Base-by-base conservation (phyloP, 2,329 filamentous ascomycete species). In the Sclerotiophoma versabilis region DNA sequence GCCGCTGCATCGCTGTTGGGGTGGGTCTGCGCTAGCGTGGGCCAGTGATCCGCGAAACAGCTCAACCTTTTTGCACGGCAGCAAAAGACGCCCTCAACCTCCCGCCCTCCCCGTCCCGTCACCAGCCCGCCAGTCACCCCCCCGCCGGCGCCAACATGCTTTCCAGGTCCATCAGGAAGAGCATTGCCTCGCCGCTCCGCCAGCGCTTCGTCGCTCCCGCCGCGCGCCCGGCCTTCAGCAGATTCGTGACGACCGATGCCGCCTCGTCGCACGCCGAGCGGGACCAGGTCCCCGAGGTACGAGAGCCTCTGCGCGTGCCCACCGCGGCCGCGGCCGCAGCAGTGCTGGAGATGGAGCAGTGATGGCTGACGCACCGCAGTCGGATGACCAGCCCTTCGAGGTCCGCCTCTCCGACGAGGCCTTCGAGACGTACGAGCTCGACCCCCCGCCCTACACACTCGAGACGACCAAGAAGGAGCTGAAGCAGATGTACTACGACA, bases 381-480 rank as follows among this genome's bases (percentile, higher is more conserved):
- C 93, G 78, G 93, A 97, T 78, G 92, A 97, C 74, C 90, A 96
- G 84, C 87, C 87, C 64, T 98, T 99, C 83, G 86, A 89, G 73
- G 87, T 99, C 76, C 89, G 87, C 74, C 89, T 99, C 77, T 96
- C 92, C 77, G 92, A 97, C 77, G 93, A 98, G 89, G 93, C 91
- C 83, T 99, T 98, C 83, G 95, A 99, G 86, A 97, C 95, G 54
- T 99, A 98, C 82, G 92, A 97, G 84, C 87, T 99, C 76, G 95
- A 99, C 81, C 93, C 93, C 69, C 95, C 95, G 64, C 83, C 92
- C 54, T 97, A 97, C 84, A 93, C 91, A 61, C 82, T 99, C 69
- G 84, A 96, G 72, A 91, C 92, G 63, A 98, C 93, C 74, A 99
- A 99, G 88, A 92, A 91, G 81, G 91, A 98, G 83, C 83, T 99